These are phyloP conservation scores for Xylaria intraflava DNA, from an alignment of 495 filamentous ascomycete species.

Conservation along the genomic window DNA sequence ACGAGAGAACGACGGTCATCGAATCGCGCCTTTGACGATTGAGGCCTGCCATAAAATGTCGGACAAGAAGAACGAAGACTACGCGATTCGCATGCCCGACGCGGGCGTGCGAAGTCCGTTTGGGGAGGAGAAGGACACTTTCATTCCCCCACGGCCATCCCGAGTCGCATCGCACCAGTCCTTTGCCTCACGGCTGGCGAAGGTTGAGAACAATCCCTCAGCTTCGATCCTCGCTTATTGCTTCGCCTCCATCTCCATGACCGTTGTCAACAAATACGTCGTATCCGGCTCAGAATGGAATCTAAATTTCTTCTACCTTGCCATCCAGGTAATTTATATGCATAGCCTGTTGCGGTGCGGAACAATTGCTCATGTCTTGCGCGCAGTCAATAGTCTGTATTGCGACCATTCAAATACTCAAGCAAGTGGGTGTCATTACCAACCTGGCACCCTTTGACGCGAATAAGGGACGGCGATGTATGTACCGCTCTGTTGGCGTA, in stretches of 20 bases:
- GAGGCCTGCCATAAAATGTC: constrained; percentile 29
- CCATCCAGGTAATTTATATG: constrained; percentile 67
- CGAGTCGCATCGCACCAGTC: constrained; percentile 17
- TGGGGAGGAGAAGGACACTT: constrained; percentile 51
- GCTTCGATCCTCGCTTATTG: constrained; percentile 88
- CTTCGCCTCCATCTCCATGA: constrained; percentile 94
- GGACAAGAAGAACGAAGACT: constrained; percentile 83
- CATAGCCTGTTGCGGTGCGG: background rate
- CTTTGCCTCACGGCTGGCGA: constrained; percentile 25
- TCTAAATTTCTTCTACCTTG: constrained; percentile 91
- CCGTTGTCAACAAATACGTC: constrained; percentile 98
- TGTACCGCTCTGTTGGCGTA: constrained; percentile 19
- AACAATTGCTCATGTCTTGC: constrained; percentile 16
- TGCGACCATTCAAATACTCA: constrained; percentile 76
- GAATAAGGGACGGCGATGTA: constrained; percentile 90
- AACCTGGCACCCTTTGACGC: constrained; percentile 81
- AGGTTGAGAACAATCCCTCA: constrained; percentile 63
- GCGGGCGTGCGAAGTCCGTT: constrained; percentile 31
- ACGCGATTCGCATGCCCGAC: constrained; percentile 63
- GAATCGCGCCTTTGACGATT: background rate
- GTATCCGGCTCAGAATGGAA: constrained; percentile 88
- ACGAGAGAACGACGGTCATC: background rate
- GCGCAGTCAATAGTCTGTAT: constrained; percentile 84
- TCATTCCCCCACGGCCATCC: constrained; percentile 26
- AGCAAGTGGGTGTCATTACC: constrained; percentile 73